Conservation (phyloP, 1,139 yeast species). For the Taiozyma onychis region DNA sequence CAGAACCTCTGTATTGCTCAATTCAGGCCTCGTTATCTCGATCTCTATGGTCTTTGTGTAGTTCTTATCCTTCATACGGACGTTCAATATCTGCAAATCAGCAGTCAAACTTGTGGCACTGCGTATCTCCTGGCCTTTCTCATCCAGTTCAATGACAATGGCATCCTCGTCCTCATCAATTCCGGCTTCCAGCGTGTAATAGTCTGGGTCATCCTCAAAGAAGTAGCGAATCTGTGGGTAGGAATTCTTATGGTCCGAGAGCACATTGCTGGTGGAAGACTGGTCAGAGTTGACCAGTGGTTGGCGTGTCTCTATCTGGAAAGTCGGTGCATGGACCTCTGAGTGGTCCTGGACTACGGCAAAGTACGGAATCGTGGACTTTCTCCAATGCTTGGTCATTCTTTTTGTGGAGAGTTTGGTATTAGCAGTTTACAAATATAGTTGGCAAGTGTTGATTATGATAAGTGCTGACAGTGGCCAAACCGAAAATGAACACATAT, state of each 20-base stretch:
- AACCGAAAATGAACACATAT: neutral
- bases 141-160: conserved; percentile 27
- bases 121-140: conserved; percentile 18
- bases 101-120: conserved; percentile 27
- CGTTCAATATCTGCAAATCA: conserved; percentile 23
- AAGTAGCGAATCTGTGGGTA: conserved; percentile 23
- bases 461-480: neutral
- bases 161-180: conserved; percentile 26
- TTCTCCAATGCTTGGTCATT: conserved; percentile 16
- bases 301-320: neutral
- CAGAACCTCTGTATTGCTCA: conserved; percentile 21
- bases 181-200: conserved; percentile 11
- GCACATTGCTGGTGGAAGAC: conserved; percentile 1
- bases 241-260: conserved; percentile 7
- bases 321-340: conserved; percentile 1
- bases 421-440: neutral
- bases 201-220: conserved; percentile 26
- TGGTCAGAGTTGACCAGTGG: conserved; percentile 4
- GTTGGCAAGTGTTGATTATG: too few relatives aligned
- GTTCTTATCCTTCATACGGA: conserved; percentile 18
- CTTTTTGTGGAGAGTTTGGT: neutral
- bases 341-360: conserved; percentile 14
- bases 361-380: conserved; percentile 20
- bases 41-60: conserved; percentile 25
- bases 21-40: conserved; percentile 25